phyloP scores from a whole-genome alignment of 23 red algal genomes.

The Pyropia haitanensis region DNA sequence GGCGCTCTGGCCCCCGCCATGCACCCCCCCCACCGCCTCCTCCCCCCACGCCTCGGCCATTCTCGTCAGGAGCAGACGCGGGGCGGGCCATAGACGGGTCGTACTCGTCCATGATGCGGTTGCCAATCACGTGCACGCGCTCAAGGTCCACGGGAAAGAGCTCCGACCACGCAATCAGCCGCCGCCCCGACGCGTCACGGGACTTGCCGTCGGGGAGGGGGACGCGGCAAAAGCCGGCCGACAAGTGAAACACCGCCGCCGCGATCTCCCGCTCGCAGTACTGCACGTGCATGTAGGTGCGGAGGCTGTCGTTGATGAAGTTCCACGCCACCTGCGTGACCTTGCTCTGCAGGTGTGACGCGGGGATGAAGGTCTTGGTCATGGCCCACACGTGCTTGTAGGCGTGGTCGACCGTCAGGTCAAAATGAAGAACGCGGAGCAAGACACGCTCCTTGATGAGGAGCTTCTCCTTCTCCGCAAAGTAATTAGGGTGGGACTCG shows the following conservation, averaged over 20 bases:
- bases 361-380: slow-evolving; percentile 42
- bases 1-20: background rate
- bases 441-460: slow-evolving; percentile 65
- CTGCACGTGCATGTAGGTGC: slow-evolving; percentile 63
- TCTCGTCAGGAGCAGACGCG: background rate
- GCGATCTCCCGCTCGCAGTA: slow-evolving; percentile 71
- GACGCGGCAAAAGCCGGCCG: slow-evolving; percentile 44
- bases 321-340: slow-evolving; percentile 79
- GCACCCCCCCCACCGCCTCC: too few relatives aligned
- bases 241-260: slow-evolving; percentile 55
- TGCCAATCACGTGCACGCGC: slow-evolving; percentile 51
- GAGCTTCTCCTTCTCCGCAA: slow-evolving; percentile 68
- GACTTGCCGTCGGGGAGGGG: slow-evolving; percentile 49
- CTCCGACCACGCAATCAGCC: slow-evolving; percentile 59
- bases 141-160: slow-evolving; percentile 59
- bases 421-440: slow-evolving; percentile 80
- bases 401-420: slow-evolving; percentile 70
- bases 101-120: slow-evolving; percentile 19
- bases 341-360: slow-evolving; percentile 23
- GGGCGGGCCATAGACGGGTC: background rate
- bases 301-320: slow-evolving; percentile 72
- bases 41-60: background rate
- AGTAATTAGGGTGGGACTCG: slow-evolving; percentile 54
- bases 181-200: slow-evolving; percentile 24
- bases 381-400: slow-evolving; percentile 66